Base-by-base conservation (phyloP, 345 rosid genomes). In the Populus tremula region DNA sequence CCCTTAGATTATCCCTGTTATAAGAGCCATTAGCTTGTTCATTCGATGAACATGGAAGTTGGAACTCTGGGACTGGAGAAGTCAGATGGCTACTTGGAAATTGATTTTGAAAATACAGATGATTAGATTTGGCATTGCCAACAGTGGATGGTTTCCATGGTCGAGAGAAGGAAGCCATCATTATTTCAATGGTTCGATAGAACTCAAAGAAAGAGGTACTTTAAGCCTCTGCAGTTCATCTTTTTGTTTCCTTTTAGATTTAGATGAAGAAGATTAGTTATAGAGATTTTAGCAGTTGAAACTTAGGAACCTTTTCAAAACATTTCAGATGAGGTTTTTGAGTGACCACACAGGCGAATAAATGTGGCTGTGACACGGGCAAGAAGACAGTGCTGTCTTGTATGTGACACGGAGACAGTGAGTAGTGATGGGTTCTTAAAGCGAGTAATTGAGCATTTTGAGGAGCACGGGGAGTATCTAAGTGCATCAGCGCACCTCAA, bases 141-240 rank as follows among this genome's bases (percentile, higher is more conserved):
- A 33, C 36, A 0, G 99, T 96, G 78, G 99, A 96, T 82, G 99
- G 98, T 61, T 96, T 96, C 79, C 99, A 93, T 84, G 99, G 99
- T 62, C 89, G 98, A 72, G 99, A 93, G 85, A 93, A 96, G 86
- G 99, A 93, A 87, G 94, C 97, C 21, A 90, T 96, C 47, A 89
- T 96, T 67, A 93, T 93, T 72, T 96, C 99, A 41, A 96, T 93
- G 98, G 99, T 93, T 80, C 88, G 98, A 54, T 96, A 98, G 27
- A 96, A 93, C 73, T 85, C 99, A 20, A 92, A 89, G 87, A 90
- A 88, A 77, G 98, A 96, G 88, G 98, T 92, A 83, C 9, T 76
- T 33, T 75, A 73, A 66, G 69, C 79, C 67, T 49, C 70, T 35
- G 2, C 41, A 17, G 43, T 38, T 17, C 0, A 16, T 18, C 31